Evolutionary conservation across 768 basidiomycete species (phyloP), one percentile per base, ranked within the genome.

Genomic region (Dendrothele bispora): DNA sequence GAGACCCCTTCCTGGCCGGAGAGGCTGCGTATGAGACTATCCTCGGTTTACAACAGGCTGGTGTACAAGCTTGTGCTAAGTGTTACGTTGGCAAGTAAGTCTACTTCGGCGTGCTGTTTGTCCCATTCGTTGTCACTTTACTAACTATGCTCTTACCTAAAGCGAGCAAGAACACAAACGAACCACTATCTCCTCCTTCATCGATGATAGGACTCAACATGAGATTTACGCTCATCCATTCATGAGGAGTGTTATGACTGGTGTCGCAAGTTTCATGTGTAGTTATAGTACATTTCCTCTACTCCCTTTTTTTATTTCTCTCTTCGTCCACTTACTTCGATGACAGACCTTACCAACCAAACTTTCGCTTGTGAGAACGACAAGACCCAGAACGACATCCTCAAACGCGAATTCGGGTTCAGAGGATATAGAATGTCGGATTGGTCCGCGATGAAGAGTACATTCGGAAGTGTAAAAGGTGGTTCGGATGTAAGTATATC

Each of bases 321-420:
- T 26, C 14, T 28, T 22, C 15, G 2, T 25, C 63, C 59, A 63
- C 37, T 25, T 5, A 24, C 25, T 38, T n/a, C n/a, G 32, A 14
- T 28, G 22, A 18, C 12, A 53, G 5, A 4, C 27, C 15, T 65
- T 68, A 67, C 83, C 61, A 83, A 83, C 43, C 67, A 78, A 8
- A 80, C 78, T 4, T 84, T 71, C 48, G 79, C 85, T 0, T 85
- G 84, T 57, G 82, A 86, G 58, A 84, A 84, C 50, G 70, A 78
- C 58, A 77, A 79, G 51, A 68, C 69, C 18, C 58, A 84, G 46
- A 85, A 82, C 47, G 77, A 75, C n/a, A 63, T 86, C 3, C 60
- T 86, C 41, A 87, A 88, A 61, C 68, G 71, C 28, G 84, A 88
- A 56, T 74, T 82, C 42, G 83, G 76, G 2, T 88, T 87, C 66